A percentile compares a stretch with the other conserved stretches of the same genome.
phyloP scores from a whole-genome alignment of 2,329 filamentous ascomycete genomes.

The Helminthosporium solani region DNA sequence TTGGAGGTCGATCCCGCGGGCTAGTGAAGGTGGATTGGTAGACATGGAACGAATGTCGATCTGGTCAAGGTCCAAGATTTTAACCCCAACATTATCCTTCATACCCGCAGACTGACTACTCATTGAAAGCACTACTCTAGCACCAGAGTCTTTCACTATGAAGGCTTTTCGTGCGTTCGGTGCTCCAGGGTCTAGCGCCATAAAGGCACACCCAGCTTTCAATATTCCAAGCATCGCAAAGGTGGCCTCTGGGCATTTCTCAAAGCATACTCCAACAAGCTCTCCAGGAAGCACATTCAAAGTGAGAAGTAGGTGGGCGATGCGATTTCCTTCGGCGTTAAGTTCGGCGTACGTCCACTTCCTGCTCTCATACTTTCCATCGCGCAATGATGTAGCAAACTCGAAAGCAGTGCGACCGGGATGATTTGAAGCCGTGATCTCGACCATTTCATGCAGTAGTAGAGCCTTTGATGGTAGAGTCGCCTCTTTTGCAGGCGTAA shows the following conservation, averaged over 20 bases:
- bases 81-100: constrained; percentile 29
- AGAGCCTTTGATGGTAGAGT: constrained; percentile 59
- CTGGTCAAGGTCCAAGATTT: constrained; percentile 52
- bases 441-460: constrained; percentile 78
- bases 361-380: constrained; percentile 48
- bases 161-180: constrained; percentile 73
- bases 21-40: constrained; percentile 30
- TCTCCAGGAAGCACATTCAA: constrained; percentile 55
- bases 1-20: constrained; percentile 42
- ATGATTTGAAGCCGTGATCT: constrained; percentile 56
- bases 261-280: constrained; percentile 75
- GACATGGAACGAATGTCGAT: constrained; percentile 38
- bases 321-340: constrained; percentile 67
- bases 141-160: constrained; percentile 72
- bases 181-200: constrained; percentile 75
- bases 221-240: constrained; percentile 79
- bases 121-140: constrained; percentile 63
- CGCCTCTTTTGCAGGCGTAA: constrained; percentile 61
- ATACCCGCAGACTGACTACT: constrained; percentile 47
- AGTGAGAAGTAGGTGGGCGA: constrained; percentile 64
- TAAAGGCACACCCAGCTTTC: constrained; percentile 78
- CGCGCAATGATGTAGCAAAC: constrained; percentile 64
- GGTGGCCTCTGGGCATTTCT: constrained; percentile 82
- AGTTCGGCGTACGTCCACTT: constrained; percentile 76
- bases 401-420: constrained; percentile 71